These are phyloP conservation scores for Pythium apleroticum DNA, from an alignment of 352 stramenopile genomes.

Conservation along the genomic window DNA sequence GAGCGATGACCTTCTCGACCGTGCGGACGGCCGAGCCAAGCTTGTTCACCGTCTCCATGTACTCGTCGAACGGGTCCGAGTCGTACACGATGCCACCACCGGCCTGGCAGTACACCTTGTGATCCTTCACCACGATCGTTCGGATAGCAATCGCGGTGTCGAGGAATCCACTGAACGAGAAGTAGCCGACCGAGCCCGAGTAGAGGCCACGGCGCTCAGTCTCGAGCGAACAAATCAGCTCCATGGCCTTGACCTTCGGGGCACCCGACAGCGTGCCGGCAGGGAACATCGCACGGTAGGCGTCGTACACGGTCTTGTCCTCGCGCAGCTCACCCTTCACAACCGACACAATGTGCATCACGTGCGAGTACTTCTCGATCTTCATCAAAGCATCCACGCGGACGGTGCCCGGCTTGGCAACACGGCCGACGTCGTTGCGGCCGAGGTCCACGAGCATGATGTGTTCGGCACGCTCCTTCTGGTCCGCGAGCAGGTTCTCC, in stretches of 20 bases:
- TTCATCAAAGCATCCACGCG: conserved; percentile 87
- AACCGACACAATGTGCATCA: conserved; percentile 92
- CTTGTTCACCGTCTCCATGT: conserved; percentile 91
- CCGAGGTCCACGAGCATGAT: conserved; percentile 93
- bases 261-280: conserved; percentile 86
- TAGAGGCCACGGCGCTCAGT: conserved; percentile 83
- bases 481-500: conserved; percentile 75
- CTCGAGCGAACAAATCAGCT: conserved; percentile 87
- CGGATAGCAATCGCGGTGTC: conserved; percentile 90
- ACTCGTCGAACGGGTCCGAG: conserved; percentile 84
- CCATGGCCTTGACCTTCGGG: conserved; percentile 89
- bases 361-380: conserved; percentile 91
- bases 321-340: conserved; percentile 80
- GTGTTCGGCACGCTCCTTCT: conserved; percentile 91
- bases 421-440: conserved; percentile 88
- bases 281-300: conserved; percentile 88
- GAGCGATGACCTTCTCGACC: conserved; percentile 70
- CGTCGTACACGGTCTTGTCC: conserved; percentile 86
- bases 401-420: conserved; percentile 79
- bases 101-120: conserved; percentile 81
- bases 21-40: conserved; percentile 80
- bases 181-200: conserved; percentile 85
- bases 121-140: conserved; percentile 82
- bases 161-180: conserved; percentile 84
- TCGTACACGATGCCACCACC: conserved; percentile 90